Percentiles rank a stretch among this genome's conserved stretches.
phyloP scores from a whole-genome alignment of 768 basidiomycete genomes.

The Tephrocybe sp. region DNA sequence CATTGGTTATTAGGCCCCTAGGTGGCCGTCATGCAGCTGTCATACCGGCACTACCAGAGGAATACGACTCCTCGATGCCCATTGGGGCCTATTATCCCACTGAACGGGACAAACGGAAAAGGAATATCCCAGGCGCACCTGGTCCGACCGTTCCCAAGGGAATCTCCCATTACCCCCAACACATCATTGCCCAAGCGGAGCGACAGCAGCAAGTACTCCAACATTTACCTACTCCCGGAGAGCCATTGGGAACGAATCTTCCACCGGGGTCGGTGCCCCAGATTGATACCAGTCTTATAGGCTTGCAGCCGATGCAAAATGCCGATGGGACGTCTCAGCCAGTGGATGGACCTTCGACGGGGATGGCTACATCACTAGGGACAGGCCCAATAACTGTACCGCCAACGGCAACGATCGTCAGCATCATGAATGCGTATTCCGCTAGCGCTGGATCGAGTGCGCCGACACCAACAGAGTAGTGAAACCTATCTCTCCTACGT shows the following conservation, averaged over 20 bases:
- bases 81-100: conserved; percentile 45
- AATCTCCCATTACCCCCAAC: conserved; percentile 46
- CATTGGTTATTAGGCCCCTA: conserved; percentile 48
- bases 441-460: conserved; percentile 16
- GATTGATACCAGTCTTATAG: background rate
- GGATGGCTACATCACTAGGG: conserved; percentile 7
- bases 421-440: conserved; percentile 72
- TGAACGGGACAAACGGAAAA: conserved; percentile 30
- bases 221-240: background rate
- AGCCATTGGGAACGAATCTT: background rate
- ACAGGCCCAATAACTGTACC: conserved; percentile 21
- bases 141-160: conserved; percentile 30
- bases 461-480: conserved; percentile 13
- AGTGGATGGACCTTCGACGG: background rate
- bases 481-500: background rate
- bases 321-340: conserved; percentile 7
- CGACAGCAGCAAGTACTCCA: conserved; percentile 1
- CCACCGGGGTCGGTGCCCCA: conserved; percentile 2
- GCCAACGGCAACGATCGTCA: conserved; percentile 57
- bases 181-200: conserved; percentile 39
- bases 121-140: conserved; percentile 23
- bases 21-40: conserved; percentile 83
- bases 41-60: conserved; percentile 76
- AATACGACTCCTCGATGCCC: conserved; percentile 51
- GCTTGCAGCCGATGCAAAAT: conserved; percentile 8